phyloP scores from a whole-genome alignment of 2,329 filamentous ascomycete species.

The Fusarium liriodendri region DNA sequence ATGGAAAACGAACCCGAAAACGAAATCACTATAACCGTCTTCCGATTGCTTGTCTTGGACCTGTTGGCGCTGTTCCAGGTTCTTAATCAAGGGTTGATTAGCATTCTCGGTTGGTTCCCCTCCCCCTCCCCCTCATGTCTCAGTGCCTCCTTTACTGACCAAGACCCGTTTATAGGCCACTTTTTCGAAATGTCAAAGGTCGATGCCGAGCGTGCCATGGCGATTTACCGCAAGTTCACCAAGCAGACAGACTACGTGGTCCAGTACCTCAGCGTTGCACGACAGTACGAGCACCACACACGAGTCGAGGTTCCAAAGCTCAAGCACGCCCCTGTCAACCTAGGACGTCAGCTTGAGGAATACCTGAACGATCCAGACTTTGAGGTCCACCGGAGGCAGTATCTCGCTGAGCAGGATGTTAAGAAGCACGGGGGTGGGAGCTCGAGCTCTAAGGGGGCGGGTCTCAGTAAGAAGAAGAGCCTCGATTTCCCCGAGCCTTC shows the following conservation, averaged over 20 bases:
- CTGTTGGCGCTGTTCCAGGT: conserved; percentile 91
- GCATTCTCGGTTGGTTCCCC: conserved; percentile 80
- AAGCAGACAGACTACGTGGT: conserved; percentile 94
- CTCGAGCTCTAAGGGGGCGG: conserved; percentile 43
- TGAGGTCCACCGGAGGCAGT: conserved; percentile 91
- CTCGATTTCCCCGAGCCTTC: conserved; percentile 52
- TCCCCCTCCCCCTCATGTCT: conserved; percentile 22
- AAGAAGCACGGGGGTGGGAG: conserved; percentile 62
- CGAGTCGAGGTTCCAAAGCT: conserved; percentile 94
- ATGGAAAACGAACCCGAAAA: conserved; percentile 92
- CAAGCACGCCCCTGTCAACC: conserved; percentile 94
- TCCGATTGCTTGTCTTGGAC: conserved; percentile 90
- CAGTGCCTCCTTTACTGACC: conserved; percentile 18
- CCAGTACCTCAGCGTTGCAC: conserved; percentile 85
- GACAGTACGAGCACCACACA: conserved; percentile 92
- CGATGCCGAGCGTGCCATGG: conserved; percentile 91
- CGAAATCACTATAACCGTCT: conserved; percentile 95
- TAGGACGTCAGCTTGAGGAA: conserved; percentile 90
- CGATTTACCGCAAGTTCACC: conserved; percentile 92
- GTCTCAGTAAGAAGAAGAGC: conserved; percentile 51
- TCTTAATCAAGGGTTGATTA: conserved; percentile 97
- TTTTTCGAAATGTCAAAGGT: conserved; percentile 98
- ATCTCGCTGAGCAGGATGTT: conserved; percentile 86
- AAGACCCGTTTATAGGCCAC: conserved; percentile 71
- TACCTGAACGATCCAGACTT: conserved; percentile 96